Base-by-base conservation (phyloP, 1,284 basidiomycete genomes). In the Ganoderma resinaceum region DNA sequence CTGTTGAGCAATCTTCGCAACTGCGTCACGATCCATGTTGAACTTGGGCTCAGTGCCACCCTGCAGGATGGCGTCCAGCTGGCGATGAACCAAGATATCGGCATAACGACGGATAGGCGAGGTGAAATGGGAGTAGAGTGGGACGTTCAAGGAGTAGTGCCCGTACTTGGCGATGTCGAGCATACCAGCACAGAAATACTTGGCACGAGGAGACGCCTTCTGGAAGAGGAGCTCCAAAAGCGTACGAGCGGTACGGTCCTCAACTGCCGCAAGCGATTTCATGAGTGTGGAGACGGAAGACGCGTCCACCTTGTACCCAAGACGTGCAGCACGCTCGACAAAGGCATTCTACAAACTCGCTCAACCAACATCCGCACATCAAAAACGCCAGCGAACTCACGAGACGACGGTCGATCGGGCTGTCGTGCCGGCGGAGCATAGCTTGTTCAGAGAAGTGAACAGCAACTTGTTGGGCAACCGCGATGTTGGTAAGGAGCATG, bases 121-220 rank as follows among this genome's bases (percentile, higher is more conserved):
- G 20, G 97, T 98, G 82, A 98, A 99, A 81, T 99, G 97, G 31
- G 97, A 98, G 84, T 99, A 99, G 62, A 99, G 84, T 9, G 98
- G 96, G 8, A 91, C 85, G 75, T 92, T 97, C 75, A 99, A 85
- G 1, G 96, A 92, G 79, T 95, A 99, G 82, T 99, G 98, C 42
- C 89, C 83, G 79, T 99, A 99, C 83, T 99, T 99, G 57, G 96
- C 95, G 77, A 99, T 99, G 81, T 99, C 98, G 74, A 99, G 87
- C 95, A 99, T 98, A 73, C 98, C 98, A 33, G 97, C 91, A 79
- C 97, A 99, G 90, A 98, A 99, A 83, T 99, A 99, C 80, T 97
- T 97, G 72, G 98, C 95, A 63, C 91, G 89, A 70, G 93, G 92
- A 76, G 97, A 98, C 23, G 95, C 91, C 81, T 98, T 98, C 78